A percentile compares a stretch with the other conserved stretches of the same genome.
phyloP scores from a whole-genome alignment of 75 land plant genomes.

The Isoetes taiwanensis region DNA sequence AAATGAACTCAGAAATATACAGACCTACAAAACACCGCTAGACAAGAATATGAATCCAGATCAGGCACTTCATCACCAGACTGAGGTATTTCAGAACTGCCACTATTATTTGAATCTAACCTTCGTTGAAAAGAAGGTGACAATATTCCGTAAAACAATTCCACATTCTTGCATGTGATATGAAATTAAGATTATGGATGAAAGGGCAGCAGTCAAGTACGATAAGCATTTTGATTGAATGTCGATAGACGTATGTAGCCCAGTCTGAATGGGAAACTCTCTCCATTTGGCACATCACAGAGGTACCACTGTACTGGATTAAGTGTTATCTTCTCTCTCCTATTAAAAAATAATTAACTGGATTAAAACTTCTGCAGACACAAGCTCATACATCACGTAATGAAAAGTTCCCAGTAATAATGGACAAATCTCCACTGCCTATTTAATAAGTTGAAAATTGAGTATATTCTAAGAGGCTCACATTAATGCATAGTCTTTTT shows the following conservation, averaged over 20 bases:
- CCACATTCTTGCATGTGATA: too few relatives aligned
- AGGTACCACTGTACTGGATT: conserved; percentile 86
- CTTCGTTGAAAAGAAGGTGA: too few relatives aligned
- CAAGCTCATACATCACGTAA: too few relatives aligned
- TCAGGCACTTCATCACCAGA: neutral
- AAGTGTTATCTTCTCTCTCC: conserved; percentile 64
- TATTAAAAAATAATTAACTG: conserved; percentile 27
- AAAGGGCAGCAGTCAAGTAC: conserved; percentile 24
- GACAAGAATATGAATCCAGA: neutral
- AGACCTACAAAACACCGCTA: too few relatives aligned
- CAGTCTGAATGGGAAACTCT: conserved; percentile 35
- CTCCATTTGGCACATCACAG: conserved; percentile 49
- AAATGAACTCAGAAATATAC: neutral
- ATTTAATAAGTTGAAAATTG: too few relatives aligned
- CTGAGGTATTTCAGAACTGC: neutral
- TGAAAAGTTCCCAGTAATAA: too few relatives aligned
- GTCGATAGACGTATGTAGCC: conserved; percentile 87
- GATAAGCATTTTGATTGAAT: conserved; percentile 83
- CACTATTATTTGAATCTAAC: too few relatives aligned
- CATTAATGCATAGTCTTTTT: too few relatives aligned
- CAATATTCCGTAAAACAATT: too few relatives aligned
- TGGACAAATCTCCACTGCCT: too few relatives aligned
- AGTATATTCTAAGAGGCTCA: too few relatives aligned
- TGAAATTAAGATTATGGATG: neutral
- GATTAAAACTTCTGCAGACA: too few relatives aligned